Percentiles rank a stretch among this genome's conserved stretches.
Evolutionary conservation across 352 stramenopile genomes (phyloP).

Genomic region (Pythium brassicae): DNA sequence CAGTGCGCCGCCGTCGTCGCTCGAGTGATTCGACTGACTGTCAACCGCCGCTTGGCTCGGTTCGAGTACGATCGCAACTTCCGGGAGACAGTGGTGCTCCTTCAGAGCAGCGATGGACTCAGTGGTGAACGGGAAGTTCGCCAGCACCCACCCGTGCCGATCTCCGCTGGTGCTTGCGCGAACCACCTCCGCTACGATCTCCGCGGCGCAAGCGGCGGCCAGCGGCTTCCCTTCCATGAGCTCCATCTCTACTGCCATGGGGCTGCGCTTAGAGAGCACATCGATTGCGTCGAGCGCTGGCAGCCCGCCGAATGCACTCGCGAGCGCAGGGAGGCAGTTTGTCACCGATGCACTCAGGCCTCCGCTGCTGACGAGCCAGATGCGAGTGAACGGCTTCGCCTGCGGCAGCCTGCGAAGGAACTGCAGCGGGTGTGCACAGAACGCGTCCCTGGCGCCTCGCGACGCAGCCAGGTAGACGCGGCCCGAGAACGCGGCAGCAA

Average conservation of each 20-base stretch:
- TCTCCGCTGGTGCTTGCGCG: conserved; percentile 3
- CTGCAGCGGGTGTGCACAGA: conserved; percentile 41
- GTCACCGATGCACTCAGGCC: background rate
- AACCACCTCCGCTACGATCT: conserved; percentile 20
- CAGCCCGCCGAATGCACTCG: background rate
- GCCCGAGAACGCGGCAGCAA: conserved; percentile 35
- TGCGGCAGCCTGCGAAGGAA: conserved; percentile 33
- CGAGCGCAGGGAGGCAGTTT: background rate
- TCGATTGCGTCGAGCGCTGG: conserved; percentile 23
- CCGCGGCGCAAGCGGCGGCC: conserved; percentile 14
- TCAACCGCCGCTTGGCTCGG: conserved; percentile 15
- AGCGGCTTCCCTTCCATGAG: conserved; percentile 35
- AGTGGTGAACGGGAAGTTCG: conserved; percentile 34
- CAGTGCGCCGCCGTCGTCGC: conserved; percentile 8
- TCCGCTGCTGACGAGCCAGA: conserved; percentile 41
- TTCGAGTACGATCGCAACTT: conserved; percentile 44
- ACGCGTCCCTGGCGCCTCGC: conserved; percentile 21
- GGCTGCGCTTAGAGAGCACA: conserved; percentile 20
- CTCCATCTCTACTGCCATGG: conserved; percentile 32
- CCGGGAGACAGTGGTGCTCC: conserved; percentile 39
- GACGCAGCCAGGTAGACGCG: conserved; percentile 56
- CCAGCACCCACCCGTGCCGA: conserved; percentile 38
- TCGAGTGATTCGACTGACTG: conserved; percentile 13
- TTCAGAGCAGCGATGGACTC: conserved; percentile 33
- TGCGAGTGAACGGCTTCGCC: conserved; percentile 10